phyloP scores from a whole-genome alignment of 2,329 filamentous ascomycete genomes.

The Xylaria sp. region DNA sequence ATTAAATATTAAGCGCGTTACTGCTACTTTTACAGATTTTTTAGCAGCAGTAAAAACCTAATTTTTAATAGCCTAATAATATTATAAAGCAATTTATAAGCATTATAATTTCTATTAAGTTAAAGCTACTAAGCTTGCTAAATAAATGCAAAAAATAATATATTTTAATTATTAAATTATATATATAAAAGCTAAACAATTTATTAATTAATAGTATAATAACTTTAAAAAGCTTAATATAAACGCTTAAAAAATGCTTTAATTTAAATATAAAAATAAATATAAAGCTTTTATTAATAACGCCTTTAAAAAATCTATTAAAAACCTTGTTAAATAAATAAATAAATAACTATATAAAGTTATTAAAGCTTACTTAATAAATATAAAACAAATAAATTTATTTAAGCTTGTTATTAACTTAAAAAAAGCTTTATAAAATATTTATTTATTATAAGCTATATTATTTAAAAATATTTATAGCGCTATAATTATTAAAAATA shows the following conservation, averaged over 20 bases:
- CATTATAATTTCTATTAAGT: not conserved
- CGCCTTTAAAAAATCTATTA: not conserved
- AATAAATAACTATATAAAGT: not conserved
- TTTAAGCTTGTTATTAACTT: not conserved
- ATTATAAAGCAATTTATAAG: not conserved
- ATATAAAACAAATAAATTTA: not conserved
- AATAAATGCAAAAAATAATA: slow-evolving; percentile 6
- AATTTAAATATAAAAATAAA: slow-evolving; percentile 1
- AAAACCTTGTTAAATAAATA: not conserved
- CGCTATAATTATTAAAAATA: not conserved
- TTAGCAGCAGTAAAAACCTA: not conserved
- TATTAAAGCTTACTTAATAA: not conserved
- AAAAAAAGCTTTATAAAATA: no score
- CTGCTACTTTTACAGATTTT: not conserved
- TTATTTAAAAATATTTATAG: not conserved
- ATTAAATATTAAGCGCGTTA: not conserved
- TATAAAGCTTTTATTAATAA: not conserved
- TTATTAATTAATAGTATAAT: slow-evolving; percentile 2
- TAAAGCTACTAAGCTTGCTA: not conserved
- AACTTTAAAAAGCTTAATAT: slow-evolving; percentile 1
- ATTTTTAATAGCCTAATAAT: not conserved
- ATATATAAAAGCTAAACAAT: not conserved
- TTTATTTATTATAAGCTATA: no score
- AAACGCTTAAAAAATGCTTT: not conserved
- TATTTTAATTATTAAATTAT: not conserved